Evolutionary conservation across 805 yeast species (phyloP).

Genomic region (Maudiozyma saulgeensis): DNA sequence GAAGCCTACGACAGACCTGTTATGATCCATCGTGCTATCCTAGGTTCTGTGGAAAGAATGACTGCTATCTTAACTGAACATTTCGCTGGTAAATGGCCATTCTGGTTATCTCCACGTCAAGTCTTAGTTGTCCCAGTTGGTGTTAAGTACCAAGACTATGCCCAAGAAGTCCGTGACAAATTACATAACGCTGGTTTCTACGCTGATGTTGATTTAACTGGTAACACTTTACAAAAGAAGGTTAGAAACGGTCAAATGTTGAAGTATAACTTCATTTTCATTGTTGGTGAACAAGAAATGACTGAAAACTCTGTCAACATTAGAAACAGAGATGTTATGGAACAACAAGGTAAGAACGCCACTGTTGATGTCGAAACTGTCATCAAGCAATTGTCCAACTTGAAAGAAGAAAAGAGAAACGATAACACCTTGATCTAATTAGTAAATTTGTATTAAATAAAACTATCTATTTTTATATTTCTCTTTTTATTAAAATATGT

Average conservation of each 20-base stretch:
- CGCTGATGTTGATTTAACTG: constrained; percentile 87
- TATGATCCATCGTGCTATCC: constrained; percentile 97
- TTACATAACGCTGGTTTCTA: constrained; percentile 69
- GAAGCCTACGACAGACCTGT: constrained; percentile 77
- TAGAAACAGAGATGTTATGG: constrained; percentile 91
- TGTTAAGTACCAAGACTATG: constrained; percentile 84
- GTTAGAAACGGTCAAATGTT: constrained; percentile 92
- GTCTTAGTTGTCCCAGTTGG: constrained; percentile 94
- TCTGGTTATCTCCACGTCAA: constrained; percentile 99
- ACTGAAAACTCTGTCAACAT: constrained; percentile 73
- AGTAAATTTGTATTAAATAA: not conserved
- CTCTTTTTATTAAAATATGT: not conserved
- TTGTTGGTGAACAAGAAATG: constrained; percentile 95
- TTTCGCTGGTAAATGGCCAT: constrained; percentile 99
- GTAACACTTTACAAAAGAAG: constrained; percentile 97
- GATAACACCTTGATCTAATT: constrained; percentile 44
- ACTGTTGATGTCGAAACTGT: constrained; percentile 67
- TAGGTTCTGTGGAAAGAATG: constrained; percentile 98
- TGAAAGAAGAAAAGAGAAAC: constrained; percentile 65
- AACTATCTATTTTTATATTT: not conserved
- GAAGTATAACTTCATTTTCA: constrained; percentile 90
- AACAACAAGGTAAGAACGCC: constrained; percentile 87
- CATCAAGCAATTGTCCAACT: constrained; percentile 51
- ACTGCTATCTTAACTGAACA: constrained; percentile 97
- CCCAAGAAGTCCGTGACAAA: constrained; percentile 63